Evolutionary conservation across 2,329 filamentous ascomycete species (phyloP).

Genomic region (Alternaria ventricosa): DNA sequence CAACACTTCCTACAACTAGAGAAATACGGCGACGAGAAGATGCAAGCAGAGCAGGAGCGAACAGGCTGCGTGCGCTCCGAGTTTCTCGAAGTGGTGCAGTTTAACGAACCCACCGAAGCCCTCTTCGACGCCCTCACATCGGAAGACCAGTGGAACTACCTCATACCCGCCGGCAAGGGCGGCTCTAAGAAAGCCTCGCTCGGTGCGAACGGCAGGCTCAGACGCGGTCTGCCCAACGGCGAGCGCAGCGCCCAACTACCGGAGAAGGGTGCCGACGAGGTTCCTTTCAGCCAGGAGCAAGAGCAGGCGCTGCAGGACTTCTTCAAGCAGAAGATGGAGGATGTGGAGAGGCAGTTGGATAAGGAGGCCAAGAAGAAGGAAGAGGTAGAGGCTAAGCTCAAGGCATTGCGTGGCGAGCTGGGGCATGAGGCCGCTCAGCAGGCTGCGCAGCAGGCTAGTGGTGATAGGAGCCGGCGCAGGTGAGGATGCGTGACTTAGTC

Average conservation of each 20-base stretch:
- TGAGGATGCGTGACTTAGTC: slow-evolving; percentile 19
- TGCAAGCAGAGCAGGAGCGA: slow-evolving; percentile 63
- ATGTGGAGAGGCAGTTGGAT: slow-evolving; percentile 42
- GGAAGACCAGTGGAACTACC: slow-evolving; percentile 65
- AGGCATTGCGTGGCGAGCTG: slow-evolving; percentile 38
- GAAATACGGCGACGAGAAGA: slow-evolving; percentile 76
- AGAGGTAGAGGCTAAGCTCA: slow-evolving; percentile 40
- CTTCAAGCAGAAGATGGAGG: slow-evolving; percentile 39
- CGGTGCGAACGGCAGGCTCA: slow-evolving; percentile 42
- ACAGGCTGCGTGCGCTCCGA: slow-evolving; percentile 73
- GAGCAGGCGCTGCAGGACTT: slow-evolving; percentile 41
- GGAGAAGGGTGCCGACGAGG: slow-evolving; percentile 41
- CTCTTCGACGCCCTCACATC: slow-evolving; percentile 87
- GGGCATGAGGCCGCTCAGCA: slow-evolving; percentile 47
- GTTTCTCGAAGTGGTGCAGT: slow-evolving; percentile 91
- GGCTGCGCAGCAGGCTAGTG: slow-evolving; percentile 47
- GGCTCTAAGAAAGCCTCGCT: slow-evolving; percentile 48
- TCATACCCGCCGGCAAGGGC: slow-evolving; percentile 50
- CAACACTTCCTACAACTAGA: slow-evolving; percentile 93
- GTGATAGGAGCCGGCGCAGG: slow-evolving; percentile 44
- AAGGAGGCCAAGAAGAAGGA: slow-evolving; percentile 41
- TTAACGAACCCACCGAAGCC: slow-evolving; percentile 94
- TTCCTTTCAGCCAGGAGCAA: slow-evolving; percentile 46
- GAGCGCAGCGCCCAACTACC: slow-evolving; percentile 46
- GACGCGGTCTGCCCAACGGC: slow-evolving; percentile 44